A percentile compares a stretch with the other conserved stretches of the same genome.
Conservation (phyloP, 768 basidiomycete species). For the Clitopilus passeckerianus region DNA sequence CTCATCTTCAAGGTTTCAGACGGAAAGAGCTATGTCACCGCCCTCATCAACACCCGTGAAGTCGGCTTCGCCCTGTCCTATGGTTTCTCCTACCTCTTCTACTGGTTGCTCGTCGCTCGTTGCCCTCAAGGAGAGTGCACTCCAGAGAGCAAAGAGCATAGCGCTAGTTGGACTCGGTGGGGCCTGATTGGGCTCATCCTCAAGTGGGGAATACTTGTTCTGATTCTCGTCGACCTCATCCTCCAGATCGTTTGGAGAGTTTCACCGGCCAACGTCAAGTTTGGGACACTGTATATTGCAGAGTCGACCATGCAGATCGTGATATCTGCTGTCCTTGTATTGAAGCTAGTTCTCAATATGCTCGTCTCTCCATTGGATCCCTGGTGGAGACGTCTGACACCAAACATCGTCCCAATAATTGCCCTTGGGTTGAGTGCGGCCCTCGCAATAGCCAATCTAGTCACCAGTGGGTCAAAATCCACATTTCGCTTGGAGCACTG, state of each 20-base stretch:
- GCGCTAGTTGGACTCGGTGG: conserved; percentile 65
- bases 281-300: conserved; percentile 48
- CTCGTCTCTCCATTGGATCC: conserved; percentile 35
- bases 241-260: conserved; percentile 67
- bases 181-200: conserved; percentile 48
- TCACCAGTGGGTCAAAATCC: conserved; percentile 43
- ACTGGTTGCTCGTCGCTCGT: conserved; percentile 61
- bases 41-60: conserved; percentile 51
- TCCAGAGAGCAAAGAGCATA: conserved; percentile 29
- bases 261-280: conserved; percentile 27
- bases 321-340: conserved; percentile 50
- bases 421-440: conserved; percentile 48
- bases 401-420: conserved; percentile 44
- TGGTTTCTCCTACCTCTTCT: conserved; percentile 59
- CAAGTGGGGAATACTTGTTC: conserved; percentile 43
- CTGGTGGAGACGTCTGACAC: conserved; percentile 37
- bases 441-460: conserved; percentile 51
- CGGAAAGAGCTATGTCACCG: conserved; percentile 18
- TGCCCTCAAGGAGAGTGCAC: conserved; percentile 43
- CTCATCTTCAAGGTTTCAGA: conserved; percentile 12
- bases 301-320: conserved; percentile 57
- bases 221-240: conserved; percentile 40
- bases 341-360: conserved; percentile 59
- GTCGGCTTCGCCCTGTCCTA: conserved; percentile 50
- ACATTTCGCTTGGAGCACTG: not conserved